These are phyloP conservation scores for Thymus quinquecostatus DNA, from an alignment of 257 asterid species.

Conservation along the genomic window DNA sequence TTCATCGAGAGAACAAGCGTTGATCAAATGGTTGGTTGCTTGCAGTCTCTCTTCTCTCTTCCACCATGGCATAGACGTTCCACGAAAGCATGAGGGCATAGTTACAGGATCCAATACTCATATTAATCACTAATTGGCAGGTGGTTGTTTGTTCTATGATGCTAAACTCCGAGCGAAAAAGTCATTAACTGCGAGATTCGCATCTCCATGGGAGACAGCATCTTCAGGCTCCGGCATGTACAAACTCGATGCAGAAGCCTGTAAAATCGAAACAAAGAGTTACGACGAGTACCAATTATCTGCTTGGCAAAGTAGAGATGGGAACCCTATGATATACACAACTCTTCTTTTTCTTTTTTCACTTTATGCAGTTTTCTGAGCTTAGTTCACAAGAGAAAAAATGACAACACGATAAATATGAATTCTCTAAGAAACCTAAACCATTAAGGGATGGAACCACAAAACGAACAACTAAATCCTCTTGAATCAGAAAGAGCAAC, in stretches of 20 bases:
- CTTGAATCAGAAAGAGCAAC: too few species aligned
- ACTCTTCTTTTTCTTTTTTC: background rate
- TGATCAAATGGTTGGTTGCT: background rate
- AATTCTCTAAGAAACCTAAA: too few species aligned
- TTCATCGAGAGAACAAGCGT: background rate
- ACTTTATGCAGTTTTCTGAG: background rate
- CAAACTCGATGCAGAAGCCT: conserved; percentile 76
- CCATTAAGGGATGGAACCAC: background rate
- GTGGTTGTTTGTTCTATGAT: conserved; percentile 26
- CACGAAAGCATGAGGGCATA: background rate
- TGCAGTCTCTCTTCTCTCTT: background rate
- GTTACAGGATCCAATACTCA: background rate
- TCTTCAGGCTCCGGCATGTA: conserved; percentile 98
- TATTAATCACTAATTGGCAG: background rate
- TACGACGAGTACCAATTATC: background rate
- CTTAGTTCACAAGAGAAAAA: background rate
- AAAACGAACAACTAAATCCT: background rate
- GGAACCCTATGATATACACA: background rate
- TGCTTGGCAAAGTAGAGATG: background rate
- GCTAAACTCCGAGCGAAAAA: conserved; percentile 72
- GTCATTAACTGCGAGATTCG: conserved; percentile 87
- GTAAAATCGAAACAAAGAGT: conserved; percentile 26
- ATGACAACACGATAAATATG: background rate
- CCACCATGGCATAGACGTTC: background rate
- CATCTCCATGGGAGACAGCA: conserved; percentile 96